phyloP scores from a whole-genome alignment of 2,329 filamentous ascomycete species.

The Phialocephala sp. region DNA sequence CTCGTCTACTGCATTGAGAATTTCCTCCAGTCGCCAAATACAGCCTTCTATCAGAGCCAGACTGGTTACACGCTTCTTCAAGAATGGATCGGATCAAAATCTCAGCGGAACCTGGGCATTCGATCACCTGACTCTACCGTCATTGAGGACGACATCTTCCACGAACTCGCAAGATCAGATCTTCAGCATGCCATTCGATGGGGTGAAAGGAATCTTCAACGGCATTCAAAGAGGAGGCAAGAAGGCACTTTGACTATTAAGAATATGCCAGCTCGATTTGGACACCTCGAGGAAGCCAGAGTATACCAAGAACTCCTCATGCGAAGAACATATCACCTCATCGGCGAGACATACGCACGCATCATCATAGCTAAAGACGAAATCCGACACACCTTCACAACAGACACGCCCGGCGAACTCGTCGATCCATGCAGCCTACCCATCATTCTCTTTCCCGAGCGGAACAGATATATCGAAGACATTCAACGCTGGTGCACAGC shows the following conservation, averaged over 20 bases:
- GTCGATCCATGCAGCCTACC: slow-evolving; percentile 23
- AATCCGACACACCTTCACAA: slow-evolving; percentile 17
- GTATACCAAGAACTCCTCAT: slow-evolving; percentile 26
- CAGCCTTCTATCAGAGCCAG: slow-evolving; percentile 22
- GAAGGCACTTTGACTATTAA: slow-evolving; percentile 20
- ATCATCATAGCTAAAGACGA: slow-evolving; percentile 21
- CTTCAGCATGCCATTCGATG: slow-evolving; percentile 22
- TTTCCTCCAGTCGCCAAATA: slow-evolving; percentile 22
- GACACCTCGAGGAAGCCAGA: slow-evolving; percentile 21
- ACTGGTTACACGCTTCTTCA: slow-evolving; percentile 16
- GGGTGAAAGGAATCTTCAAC: slow-evolving; percentile 14
- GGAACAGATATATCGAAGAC: slow-evolving; percentile 16
- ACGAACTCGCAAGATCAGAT: slow-evolving; percentile 23
- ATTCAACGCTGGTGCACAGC: slow-evolving; percentile 18
- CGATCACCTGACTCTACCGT: slow-evolving; percentile 19
- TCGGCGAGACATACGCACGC: slow-evolving; percentile 20
- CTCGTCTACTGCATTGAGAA: slow-evolving; percentile 26
- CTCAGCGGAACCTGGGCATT: slow-evolving; percentile 10
- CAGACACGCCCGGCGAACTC: slow-evolving; percentile 21
- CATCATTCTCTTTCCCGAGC: slow-evolving; percentile 1
- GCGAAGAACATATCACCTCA: slow-evolving; percentile 23
- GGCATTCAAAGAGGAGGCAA: slow-evolving; percentile 16
- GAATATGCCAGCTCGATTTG: slow-evolving; percentile 24
- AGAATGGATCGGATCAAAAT: slow-evolving; percentile 11
- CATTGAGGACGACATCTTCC: slow-evolving; percentile 26